Percentiles rank a stretch among this genome's conserved stretches.
Evolutionary conservation across 2,329 filamentous ascomycete genomes (phyloP).

Genomic region (Scedosporium aurantiacum): DNA sequence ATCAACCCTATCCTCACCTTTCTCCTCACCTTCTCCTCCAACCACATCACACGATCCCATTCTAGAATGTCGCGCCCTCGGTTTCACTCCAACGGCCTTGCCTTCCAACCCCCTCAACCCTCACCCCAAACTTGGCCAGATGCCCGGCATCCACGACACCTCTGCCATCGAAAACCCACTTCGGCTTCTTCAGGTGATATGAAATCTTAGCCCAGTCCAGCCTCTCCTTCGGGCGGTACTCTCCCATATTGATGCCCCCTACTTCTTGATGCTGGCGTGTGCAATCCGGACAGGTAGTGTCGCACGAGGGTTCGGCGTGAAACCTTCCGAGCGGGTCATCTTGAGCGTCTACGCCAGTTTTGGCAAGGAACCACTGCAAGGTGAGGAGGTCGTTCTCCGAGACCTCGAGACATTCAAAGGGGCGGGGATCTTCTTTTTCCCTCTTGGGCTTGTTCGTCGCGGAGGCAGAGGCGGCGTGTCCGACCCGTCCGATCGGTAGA

Average conservation of each 20-base stretch:
- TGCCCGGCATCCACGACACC: slow-evolving; percentile 37
- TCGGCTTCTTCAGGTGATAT: slow-evolving; percentile 37
- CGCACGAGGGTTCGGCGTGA: slow-evolving; percentile 32
- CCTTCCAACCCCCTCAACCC: slow-evolving; percentile 41
- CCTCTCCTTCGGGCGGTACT: slow-evolving; percentile 34
- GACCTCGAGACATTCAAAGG: slow-evolving; percentile 25
- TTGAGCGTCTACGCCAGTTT: slow-evolving; percentile 16
- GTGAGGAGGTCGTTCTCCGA: slow-evolving; percentile 35
- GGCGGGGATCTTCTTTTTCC: slow-evolving; percentile 32
- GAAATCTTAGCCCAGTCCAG: slow-evolving; percentile 42
- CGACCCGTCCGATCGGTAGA: background rate
- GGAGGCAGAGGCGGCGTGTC: background rate
- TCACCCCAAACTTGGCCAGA: slow-evolving; percentile 38
- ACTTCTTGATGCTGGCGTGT: slow-evolving; percentile 18
- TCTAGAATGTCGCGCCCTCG: background rate
- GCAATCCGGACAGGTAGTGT: slow-evolving; percentile 38
- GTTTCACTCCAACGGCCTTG: slow-evolving; percentile 16
- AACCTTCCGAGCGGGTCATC: slow-evolving; percentile 35
- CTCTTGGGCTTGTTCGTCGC: background rate
- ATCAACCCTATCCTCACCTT: background rate
- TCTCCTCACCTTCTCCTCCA: background rate
- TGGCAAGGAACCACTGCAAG: slow-evolving; percentile 36
- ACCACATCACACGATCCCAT: slow-evolving; percentile 1
- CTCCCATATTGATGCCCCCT: slow-evolving; percentile 21
- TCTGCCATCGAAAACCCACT: slow-evolving; percentile 47